Evolutionary conservation across 345 rosid genomes (phyloP).

Genomic region (Citrus sinensis): DNA sequence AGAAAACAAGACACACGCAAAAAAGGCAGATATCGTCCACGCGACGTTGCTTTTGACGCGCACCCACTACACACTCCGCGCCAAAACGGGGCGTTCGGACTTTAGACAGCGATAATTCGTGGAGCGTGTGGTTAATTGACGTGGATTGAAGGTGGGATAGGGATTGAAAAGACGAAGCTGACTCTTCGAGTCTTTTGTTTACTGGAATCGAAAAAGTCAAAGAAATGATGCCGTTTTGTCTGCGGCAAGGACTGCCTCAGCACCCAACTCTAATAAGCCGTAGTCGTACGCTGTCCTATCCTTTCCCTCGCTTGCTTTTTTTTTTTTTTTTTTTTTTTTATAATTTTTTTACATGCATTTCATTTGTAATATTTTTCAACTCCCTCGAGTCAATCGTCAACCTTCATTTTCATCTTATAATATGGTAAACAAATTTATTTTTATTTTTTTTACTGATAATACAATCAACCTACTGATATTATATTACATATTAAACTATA

Average conservation of each 20-base stretch:
- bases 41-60: not conserved
- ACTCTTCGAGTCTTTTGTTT: not conserved
- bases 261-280: not conserved
- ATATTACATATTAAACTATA: too few species aligned
- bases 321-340: too few species aligned
- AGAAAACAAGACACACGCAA: not conserved
- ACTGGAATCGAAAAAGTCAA: constrained; percentile 4
- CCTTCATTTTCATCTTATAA: too few species aligned
- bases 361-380: too few species aligned
- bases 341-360: too few species aligned
- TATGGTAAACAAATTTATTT: too few species aligned
- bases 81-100: not conserved
- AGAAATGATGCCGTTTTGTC: constrained; percentile 19
- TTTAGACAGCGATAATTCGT: too few species aligned
- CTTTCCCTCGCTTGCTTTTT: too few species aligned
- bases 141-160: not conserved
- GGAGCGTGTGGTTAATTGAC: not conserved
- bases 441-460: too few species aligned
- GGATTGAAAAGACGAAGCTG: not conserved
- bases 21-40: not conserved
- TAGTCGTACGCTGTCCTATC: constrained; percentile 12
- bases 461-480: too few species aligned
- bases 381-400: too few species aligned
- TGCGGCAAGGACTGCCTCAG: constrained; percentile 9
- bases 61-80: not conserved